Evolutionary conservation across 192 early-diverging fungal genomes (phyloP).

Genomic region (Coemansia biformis): DNA sequence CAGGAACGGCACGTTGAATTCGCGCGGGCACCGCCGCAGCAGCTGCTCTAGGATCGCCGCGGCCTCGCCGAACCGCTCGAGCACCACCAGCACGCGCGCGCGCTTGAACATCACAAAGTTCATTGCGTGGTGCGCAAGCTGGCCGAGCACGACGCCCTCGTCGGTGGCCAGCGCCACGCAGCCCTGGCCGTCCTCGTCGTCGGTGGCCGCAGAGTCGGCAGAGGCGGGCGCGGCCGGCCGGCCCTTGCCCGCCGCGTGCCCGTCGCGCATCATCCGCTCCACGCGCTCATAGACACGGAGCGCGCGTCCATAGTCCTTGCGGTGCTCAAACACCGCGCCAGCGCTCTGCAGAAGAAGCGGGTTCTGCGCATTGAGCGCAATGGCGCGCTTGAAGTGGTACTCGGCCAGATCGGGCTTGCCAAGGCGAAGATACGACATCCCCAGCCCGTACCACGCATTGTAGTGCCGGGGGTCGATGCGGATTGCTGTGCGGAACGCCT

Average conservation of each 20-base stretch:
- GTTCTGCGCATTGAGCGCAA: constrained; percentile 67
- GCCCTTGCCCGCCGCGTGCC: neutral
- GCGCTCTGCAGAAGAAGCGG: constrained; percentile 65
- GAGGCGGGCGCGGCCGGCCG: too few species aligned
- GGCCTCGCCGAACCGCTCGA: constrained; percentile 60
- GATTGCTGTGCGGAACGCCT: constrained; percentile 67
- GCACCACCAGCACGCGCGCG: constrained; percentile 58
- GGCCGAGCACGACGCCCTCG: constrained; percentile 14
- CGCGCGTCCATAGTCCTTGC: constrained; percentile 53
- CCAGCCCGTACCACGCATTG: constrained; percentile 85
- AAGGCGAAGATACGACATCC: constrained; percentile 61
- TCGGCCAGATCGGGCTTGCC: constrained; percentile 71
- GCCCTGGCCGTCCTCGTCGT: neutral
- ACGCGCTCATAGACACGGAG: constrained; percentile 60
- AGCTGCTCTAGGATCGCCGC: constrained; percentile 59
- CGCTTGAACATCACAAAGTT: constrained; percentile 63
- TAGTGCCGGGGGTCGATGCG: constrained; percentile 71
- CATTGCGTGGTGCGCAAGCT: constrained; percentile 29
- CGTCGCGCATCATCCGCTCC: constrained; percentile 43
- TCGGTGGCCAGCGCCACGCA: neutral
- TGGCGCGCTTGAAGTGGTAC: constrained; percentile 65
- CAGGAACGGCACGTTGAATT: constrained; percentile 50
- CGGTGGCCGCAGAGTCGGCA: neutral
- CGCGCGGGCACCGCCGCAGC: constrained; percentile 46
- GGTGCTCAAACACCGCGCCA: constrained; percentile 66